Base-by-base conservation (phyloP, 306 rosid genomes). In the Dryas drummondii region DNA sequence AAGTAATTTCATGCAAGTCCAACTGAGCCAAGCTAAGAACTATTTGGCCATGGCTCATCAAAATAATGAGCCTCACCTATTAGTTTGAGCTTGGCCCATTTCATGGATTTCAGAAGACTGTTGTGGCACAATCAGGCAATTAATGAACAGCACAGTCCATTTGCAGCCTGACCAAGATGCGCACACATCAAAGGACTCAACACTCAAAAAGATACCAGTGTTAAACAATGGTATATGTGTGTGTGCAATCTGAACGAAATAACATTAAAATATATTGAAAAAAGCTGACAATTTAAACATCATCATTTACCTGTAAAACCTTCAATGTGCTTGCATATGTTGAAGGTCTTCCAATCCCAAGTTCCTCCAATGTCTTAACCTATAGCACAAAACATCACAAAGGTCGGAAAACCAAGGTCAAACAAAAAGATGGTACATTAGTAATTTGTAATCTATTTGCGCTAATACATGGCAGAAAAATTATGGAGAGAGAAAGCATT, bases 311-410 rank as follows among this genome's bases (percentile, higher is more conserved):
- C 98, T 88, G 84, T 79, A 96, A 86, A 70, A 96, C 99, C 85
- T 85, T 96, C 76, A 96, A 46, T 49, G 93, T 94, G 78, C 82
- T 59, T 50, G 97, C 98, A 87, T 94, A 94, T 45, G 99, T 94
- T 5, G 99, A 94, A 65, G 99, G 99, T 82, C 99, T 92, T 78
- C 99, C 98, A 76, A 94, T 94, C 56, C 99, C 99, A 76, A 94
- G 97, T 89, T 94, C 99, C 89, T 94, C 99, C 70, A 94, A 84
- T 86, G 83, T 94, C 92, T 92, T 90, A 78, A 94, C 92, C 99
- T 94, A 81, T 73, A 61, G 65, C 47, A 70, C 64, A 71, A 63
- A 82, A 80, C 66, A 80, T 60, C 68, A 72, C 17, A 60, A 46
- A 41, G 41, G 40, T 68, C 65, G 78, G 26, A 49, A 58, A 13